A percentile compares a stretch with the other conserved stretches of the same genome.
These are phyloP conservation scores for Farysia itapuensis DNA, from an alignment of 1,284 basidiomycete species.

Conservation along the genomic window DNA sequence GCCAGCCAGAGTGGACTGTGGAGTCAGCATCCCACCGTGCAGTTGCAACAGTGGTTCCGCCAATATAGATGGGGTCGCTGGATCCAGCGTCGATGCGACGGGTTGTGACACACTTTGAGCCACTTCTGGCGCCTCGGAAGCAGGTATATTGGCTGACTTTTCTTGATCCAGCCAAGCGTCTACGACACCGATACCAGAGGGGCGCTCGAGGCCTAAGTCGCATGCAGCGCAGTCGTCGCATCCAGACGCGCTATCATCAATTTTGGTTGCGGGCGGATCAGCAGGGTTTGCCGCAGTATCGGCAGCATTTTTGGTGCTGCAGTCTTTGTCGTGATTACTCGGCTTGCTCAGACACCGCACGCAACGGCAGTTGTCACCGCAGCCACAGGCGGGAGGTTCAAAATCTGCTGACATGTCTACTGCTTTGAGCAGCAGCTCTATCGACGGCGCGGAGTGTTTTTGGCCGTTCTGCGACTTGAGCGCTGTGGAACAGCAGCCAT, in stretches of 20 bases:
- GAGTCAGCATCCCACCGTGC: constrained; percentile 23
- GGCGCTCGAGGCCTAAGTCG: constrained; percentile 37
- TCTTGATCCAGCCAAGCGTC: constrained; percentile 39
- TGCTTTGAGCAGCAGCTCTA: constrained; percentile 32
- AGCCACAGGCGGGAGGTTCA: constrained; percentile 31
- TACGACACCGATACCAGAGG: constrained; percentile 37
- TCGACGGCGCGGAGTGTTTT: constrained; percentile 8
- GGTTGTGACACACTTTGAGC: too few species aligned
- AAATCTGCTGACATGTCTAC: constrained; percentile 42
- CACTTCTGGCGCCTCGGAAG: too few species aligned
- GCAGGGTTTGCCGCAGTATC: neutral
- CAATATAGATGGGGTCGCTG: too few species aligned
- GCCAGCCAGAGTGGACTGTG: neutral
- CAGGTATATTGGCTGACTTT: too few species aligned
- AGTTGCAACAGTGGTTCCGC: too few species aligned
- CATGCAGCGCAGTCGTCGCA: constrained; percentile 47
- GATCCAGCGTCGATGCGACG: too few species aligned
- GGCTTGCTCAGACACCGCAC: constrained; percentile 22
- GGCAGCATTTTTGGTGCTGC: neutral
- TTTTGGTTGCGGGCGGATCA: neutral
- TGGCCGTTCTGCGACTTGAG: too few species aligned
- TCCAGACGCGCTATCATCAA: neutral
- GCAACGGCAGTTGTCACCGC: constrained; percentile 26
- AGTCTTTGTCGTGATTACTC: neutral
- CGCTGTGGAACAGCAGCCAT: constrained; percentile 14